Evolutionary conservation across 2,329 filamentous ascomycete genomes (phyloP).

Genomic region (Cytospora leucostoma): DNA sequence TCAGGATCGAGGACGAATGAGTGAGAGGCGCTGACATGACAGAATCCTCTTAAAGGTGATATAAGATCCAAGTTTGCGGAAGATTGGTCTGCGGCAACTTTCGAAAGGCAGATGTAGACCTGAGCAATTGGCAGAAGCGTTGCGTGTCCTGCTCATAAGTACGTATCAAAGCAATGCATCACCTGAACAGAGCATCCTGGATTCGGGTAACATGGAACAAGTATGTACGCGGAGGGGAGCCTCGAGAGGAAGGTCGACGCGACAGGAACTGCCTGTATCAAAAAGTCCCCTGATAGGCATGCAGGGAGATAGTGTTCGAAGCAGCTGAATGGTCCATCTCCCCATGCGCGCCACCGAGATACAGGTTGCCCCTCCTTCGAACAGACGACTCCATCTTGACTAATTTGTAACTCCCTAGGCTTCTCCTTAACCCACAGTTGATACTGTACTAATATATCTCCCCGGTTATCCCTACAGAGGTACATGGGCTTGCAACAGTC

Average conservation of each 20-base stretch:
- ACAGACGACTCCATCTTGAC: no score
- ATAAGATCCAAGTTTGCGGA: background rate
- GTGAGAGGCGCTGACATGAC: background rate
- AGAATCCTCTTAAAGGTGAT: no score
- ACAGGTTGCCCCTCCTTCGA: no score
- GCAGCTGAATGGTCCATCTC: no score
- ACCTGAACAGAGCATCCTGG: background rate
- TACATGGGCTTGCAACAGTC: background rate
- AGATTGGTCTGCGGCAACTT: background rate
- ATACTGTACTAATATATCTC: no score
- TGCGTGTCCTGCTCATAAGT: background rate
- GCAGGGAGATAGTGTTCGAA: no score
- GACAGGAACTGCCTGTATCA: background rate
- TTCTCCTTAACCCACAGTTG: no score
- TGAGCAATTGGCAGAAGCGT: background rate
- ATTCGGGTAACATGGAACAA: background rate
- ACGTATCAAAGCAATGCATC: background rate
- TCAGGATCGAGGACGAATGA: conserved; percentile 1
- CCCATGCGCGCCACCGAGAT: no score
- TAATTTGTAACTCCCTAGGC: no score
- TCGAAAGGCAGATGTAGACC: background rate
- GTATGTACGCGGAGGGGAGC: no score
- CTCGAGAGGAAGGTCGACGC: background rate
- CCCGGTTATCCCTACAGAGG: no score
- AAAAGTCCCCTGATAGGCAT: background rate